Conservation (phyloP, 306 rosid genomes). For the Cajanus cajan region DNA sequence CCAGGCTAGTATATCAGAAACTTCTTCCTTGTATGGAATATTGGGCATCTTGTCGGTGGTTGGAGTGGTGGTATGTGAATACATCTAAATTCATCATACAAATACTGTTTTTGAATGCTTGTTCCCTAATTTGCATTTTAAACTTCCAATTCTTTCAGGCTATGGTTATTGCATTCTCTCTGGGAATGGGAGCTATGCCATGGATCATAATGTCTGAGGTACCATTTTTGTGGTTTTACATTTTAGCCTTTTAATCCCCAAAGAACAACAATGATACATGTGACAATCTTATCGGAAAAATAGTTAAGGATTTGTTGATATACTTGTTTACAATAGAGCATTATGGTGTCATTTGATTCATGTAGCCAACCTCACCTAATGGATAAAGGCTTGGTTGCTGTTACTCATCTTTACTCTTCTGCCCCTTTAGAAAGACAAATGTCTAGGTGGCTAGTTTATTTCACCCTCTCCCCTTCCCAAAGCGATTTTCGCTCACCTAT, state of each 20-base stretch:
- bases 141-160: constrained; percentile 53
- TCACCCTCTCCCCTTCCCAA: background rate
- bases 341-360: background rate
- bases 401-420: background rate
- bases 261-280: background rate
- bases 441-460: background rate
- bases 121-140: constrained; percentile 8
- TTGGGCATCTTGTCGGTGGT: constrained; percentile 60
- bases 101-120: background rate
- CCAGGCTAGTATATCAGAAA: constrained; percentile 48
- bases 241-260: background rate
- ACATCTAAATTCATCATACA: background rate
- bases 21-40: constrained; percentile 47
- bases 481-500: background rate
- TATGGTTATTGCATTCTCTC: constrained; percentile 79
- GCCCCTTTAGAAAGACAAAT: background rate
- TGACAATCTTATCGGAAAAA: background rate
- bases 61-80: constrained; percentile 86
- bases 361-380: background rate
- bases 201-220: constrained; percentile 99
- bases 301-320: background rate
- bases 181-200: constrained; percentile 96
- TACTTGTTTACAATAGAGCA: background rate
- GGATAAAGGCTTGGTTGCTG: background rate
- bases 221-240: constrained; percentile 29